Base-by-base conservation (phyloP, 169 alveolate genomes). In the Babesia bigemina region DNA sequence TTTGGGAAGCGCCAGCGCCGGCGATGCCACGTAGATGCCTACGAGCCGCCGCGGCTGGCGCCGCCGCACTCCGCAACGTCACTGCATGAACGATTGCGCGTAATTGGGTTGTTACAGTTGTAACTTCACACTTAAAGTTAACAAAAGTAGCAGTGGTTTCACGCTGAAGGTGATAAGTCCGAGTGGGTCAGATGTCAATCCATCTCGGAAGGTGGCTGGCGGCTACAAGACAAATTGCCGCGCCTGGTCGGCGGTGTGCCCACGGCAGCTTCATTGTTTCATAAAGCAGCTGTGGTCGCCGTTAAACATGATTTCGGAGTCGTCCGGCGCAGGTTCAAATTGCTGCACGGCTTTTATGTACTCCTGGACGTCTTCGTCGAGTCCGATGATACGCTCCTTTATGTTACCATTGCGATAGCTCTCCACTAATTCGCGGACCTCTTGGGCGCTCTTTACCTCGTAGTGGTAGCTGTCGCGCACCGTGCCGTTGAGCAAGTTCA, bases 381-480 rank as follows among this genome's bases (percentile, higher is more conserved):
- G 90, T 17, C 90, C 90, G 26, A 83, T 56, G 19, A 83, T 70
- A 14, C 90, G 70, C 49, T 83, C 90, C 70, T 75, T 75, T 4
- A 83, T 83, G 50, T 74, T 63, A 19, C 90, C 90, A 39, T 66
- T 66, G 21, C 86, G 58, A 53, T 67, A 83, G 49, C 63, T 75
- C 58, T 65, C 69, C 22, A 83, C 86, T 3, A 83, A 82, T 13
- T 73, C 85, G n/a, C 22, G 21, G 7, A 83, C 90, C 44, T 83
- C 86, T 48, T 83, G 85, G n/a, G 85, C 74, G 36, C 85, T 83
- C 50, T 83, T 83, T 11, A 83, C 66, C 49, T 83, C 90, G 39
- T 44, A 83, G 77, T 83, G 90, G 79, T 75, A 83, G 28, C 77
- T 83, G 62, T 83, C 90, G n/a, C 90, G 48, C 33, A 83, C 70